A percentile compares a stretch with the other conserved stretches of the same genome.
Evolutionary conservation across 139 green algal genomes (phyloP).

Genomic region (Chlorella sorokiniana): DNA sequence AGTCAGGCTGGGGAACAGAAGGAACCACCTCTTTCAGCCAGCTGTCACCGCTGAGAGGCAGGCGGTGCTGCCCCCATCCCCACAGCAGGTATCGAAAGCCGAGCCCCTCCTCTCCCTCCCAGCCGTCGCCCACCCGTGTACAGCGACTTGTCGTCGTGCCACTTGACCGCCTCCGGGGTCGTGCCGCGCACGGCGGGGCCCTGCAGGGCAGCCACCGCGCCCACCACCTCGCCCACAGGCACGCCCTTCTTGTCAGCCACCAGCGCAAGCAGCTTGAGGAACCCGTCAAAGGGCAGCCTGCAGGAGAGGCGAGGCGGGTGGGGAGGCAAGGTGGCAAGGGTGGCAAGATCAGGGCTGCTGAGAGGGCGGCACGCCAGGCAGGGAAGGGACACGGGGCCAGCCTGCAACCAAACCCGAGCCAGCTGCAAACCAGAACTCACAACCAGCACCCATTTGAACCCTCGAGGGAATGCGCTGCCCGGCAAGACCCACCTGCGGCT

Average conservation of each 20-base stretch:
- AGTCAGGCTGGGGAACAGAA: too few species aligned
- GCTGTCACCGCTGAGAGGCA: too few species aligned
- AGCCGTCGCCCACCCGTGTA: neutral
- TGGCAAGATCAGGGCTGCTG: too few species aligned
- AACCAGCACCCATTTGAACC: neutral
- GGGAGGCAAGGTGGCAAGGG: neutral
- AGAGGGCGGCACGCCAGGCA: too few species aligned
- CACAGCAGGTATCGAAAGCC: neutral
- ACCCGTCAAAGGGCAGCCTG: conserved; percentile 18
- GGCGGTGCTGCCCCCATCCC: neutral
- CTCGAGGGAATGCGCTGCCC: too few species aligned
- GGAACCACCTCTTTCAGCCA: too few species aligned
- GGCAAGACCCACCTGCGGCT: conserved; percentile 1
- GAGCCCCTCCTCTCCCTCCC: neutral
- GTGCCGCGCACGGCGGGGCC: neutral
- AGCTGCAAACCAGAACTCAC: too few species aligned
- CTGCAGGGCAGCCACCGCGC: neutral
- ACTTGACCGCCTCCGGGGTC: neutral
- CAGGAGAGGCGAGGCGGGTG: too few species aligned
- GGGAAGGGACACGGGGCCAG: too few species aligned
- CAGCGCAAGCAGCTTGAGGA: conserved; percentile 11
- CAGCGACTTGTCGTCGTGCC: conserved; percentile 6
- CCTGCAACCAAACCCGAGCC: too few species aligned
- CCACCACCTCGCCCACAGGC: neutral
- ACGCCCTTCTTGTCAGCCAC: conserved; percentile 6